phyloP scores from a whole-genome alignment of 164 flowering plant genomes.

The Piper longum region DNA sequence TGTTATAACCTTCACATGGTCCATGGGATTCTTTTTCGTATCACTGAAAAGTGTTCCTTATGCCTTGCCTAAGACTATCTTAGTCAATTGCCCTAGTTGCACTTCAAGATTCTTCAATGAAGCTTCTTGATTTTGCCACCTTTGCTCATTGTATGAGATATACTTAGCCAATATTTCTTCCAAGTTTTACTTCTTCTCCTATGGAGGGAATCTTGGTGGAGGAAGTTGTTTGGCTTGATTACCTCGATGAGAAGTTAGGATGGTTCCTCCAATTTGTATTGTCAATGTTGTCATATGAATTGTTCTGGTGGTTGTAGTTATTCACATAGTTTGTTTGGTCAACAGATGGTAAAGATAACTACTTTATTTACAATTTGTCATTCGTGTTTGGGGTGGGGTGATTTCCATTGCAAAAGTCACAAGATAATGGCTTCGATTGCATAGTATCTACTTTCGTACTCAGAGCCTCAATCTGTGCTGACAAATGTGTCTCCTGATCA shows the following conservation, averaged over 20 bases:
- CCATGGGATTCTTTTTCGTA: no score
- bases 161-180: no score
- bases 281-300: not conserved
- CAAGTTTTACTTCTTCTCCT: no score
- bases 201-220: no score
- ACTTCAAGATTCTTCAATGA: no score
- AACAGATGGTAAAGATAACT: not conserved
- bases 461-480: not conserved
- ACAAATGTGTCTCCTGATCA: not conserved
- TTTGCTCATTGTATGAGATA: no score
- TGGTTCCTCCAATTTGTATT: not conserved
- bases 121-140: no score
- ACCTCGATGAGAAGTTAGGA: not conserved
- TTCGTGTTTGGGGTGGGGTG: not conserved
- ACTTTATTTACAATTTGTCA: not conserved
- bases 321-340: not conserved
- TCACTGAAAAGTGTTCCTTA: no score
- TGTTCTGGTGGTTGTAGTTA: not conserved
- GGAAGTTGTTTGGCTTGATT: no score
- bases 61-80: no score
- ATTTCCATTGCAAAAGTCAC: not conserved
- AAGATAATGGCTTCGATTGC: not conserved
- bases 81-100: no score
- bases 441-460: not conserved
- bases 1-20: no score